phyloP scores from a whole-genome alignment of 352 stramenopile species.

The Phytophthora brassicae region DNA sequence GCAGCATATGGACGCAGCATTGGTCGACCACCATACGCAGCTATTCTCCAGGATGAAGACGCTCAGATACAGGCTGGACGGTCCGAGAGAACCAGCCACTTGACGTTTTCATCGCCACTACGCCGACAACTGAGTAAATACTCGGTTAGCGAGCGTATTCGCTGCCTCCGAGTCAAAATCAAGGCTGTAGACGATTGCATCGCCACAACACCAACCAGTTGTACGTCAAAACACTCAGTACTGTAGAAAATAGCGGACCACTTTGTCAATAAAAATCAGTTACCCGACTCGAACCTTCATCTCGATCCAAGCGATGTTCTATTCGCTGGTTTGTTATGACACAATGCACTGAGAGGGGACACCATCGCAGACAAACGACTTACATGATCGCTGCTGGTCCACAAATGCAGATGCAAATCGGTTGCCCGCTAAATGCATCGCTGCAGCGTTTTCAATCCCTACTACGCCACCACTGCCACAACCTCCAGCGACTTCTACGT shows the following conservation, averaged over 20 bases:
- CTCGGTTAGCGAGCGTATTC: constrained; percentile 45
- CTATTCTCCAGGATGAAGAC: constrained; percentile 40
- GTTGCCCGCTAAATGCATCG: constrained; percentile 8
- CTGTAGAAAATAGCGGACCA: background rate
- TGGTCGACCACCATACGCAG: constrained; percentile 43
- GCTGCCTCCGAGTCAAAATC: constrained; percentile 36
- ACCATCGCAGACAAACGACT: constrained; percentile 35
- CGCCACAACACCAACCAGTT: constrained; percentile 13
- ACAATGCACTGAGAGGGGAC: constrained; percentile 31
- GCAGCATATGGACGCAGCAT: constrained; percentile 44
- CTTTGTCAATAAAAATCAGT: constrained; percentile 2
- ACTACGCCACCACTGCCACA: constrained; percentile 14
- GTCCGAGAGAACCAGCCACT: constrained; percentile 25
- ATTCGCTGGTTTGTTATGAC: constrained; percentile 29
- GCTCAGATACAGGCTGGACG: constrained; percentile 13
- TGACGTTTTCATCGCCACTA: constrained; percentile 63
- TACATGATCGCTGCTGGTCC: constrained; percentile 38
- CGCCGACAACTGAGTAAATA: constrained; percentile 47
- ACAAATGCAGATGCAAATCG: constrained; percentile 24
- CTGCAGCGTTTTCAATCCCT: constrained; percentile 10
- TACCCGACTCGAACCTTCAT: constrained; percentile 1
- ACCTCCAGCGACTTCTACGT: constrained; percentile 3
- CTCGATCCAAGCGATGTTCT: constrained; percentile 11
- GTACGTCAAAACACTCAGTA: background rate
- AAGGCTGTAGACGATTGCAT: constrained; percentile 47